Percentiles rank a stretch among this genome's conserved stretches.
phyloP scores from a whole-genome alignment of 495 filamentous ascomycete genomes.

The Aspergillus heteromorphus region DNA sequence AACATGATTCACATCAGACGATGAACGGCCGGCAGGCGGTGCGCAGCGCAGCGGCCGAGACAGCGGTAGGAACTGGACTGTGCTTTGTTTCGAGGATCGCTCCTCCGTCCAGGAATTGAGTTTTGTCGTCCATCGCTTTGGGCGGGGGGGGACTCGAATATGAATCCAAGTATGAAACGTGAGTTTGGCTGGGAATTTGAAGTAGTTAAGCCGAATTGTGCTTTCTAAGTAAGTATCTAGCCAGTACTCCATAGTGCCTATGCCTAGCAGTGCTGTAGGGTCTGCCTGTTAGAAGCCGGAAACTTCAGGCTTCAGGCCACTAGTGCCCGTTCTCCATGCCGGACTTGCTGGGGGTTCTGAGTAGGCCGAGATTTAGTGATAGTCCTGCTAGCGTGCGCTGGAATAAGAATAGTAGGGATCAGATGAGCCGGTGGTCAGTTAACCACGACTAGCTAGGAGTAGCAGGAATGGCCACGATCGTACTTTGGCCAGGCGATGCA shows the following conservation, averaged over 20 bases:
- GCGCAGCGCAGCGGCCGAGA: too few species aligned
- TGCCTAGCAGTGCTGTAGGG: too few species aligned
- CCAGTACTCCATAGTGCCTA: too few species aligned
- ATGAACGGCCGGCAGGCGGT: too few species aligned
- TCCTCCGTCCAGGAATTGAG: background rate
- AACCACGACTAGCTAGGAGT: too few species aligned
- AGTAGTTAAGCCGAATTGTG: too few species aligned
- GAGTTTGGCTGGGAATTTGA: background rate
- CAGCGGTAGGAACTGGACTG: too few species aligned
- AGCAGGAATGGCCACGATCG: conserved; percentile 1
- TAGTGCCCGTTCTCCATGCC: background rate
- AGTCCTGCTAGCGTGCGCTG: background rate
- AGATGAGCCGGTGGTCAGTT: background rate
- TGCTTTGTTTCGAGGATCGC: background rate
- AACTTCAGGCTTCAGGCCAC: background rate
- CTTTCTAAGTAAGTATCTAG: too few species aligned
- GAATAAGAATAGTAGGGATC: background rate
- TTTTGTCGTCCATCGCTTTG: background rate
- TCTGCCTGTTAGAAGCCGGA: background rate
- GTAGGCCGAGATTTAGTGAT: background rate
- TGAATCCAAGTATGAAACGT: background rate
- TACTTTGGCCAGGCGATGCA: conserved; percentile 3
- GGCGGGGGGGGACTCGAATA: background rate
- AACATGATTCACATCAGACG: too few species aligned
- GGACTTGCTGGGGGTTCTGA: background rate